Evolutionary conservation across 352 stramenopile genomes (phyloP).

Genomic region (Pythium dissotocum): DNA sequence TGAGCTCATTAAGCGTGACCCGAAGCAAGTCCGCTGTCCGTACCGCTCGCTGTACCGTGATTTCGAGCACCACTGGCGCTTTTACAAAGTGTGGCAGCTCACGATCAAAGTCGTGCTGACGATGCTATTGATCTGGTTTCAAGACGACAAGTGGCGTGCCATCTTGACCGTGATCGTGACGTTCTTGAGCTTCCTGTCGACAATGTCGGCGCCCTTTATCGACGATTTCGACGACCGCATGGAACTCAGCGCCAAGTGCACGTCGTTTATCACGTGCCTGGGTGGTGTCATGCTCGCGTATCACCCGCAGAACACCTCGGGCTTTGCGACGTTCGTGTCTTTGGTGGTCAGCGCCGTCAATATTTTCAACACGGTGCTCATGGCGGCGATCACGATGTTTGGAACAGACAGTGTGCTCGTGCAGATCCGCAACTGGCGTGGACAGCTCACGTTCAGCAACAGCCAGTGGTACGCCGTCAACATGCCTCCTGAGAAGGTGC

Average conservation of each 20-base stretch:
- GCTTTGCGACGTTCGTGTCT: slow-evolving; percentile 20
- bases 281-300: slow-evolving; percentile 34
- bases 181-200: slow-evolving; percentile 34
- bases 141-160: slow-evolving; percentile 14
- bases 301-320: slow-evolving; percentile 14
- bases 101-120: slow-evolving; percentile 44
- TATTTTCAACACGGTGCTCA: slow-evolving; percentile 39
- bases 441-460: slow-evolving; percentile 46
- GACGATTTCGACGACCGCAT: slow-evolving; percentile 50
- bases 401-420: slow-evolving; percentile 29
- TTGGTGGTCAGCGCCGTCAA: slow-evolving; percentile 41
- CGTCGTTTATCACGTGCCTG: slow-evolving; percentile 36
- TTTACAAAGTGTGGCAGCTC: slow-evolving; percentile 57
- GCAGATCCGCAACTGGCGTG: slow-evolving; percentile 33
- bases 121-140: slow-evolving; percentile 33
- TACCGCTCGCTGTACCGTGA: slow-evolving; percentile 54
- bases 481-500: slow-evolving; percentile 27
- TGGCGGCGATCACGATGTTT: slow-evolving; percentile 36
- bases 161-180: slow-evolving; percentile 31
- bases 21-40: slow-evolving; percentile 42
- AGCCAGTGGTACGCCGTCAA: slow-evolving; percentile 34
- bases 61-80: slow-evolving; percentile 49
- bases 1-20: slow-evolving; percentile 34
- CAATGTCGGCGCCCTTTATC: slow-evolving; percentile 42
- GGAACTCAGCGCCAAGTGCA: slow-evolving; percentile 44